Conservation (phyloP, 2,329 filamentous ascomycete species). For the Cryphonectria radicalis region DNA sequence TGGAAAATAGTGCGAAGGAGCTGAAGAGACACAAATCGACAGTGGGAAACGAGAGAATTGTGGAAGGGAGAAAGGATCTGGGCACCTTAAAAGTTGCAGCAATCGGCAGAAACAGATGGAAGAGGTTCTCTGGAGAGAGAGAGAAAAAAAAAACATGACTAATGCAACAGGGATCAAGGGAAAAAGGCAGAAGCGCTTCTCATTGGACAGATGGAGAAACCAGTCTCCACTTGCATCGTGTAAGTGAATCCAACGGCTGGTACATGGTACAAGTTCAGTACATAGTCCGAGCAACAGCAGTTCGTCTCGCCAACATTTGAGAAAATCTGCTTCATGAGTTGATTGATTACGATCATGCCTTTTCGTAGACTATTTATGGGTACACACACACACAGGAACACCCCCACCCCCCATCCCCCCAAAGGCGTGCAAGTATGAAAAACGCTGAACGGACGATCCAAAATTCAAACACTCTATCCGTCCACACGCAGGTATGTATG, state of each 20-base stretch:
- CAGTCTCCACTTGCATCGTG: constrained; percentile 17
- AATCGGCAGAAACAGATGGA: constrained; percentile 28
- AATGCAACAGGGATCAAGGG: constrained; percentile 21
- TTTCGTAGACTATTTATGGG: neutral
- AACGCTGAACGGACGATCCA: neutral
- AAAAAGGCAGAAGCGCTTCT: constrained; percentile 1
- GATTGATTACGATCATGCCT: constrained; percentile 8
- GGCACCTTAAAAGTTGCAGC: constrained; percentile 6
- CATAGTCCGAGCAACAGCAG: neutral
- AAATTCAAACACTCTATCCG: neutral
- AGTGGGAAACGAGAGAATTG: neutral
- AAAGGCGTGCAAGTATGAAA: neutral
- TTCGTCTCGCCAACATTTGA: neutral
- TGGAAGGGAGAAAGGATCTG: constrained; percentile 1
- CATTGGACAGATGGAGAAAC: neutral
- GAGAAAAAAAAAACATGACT: constrained; percentile 29
- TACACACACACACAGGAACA: neutral
- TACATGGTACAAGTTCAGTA: neutral
- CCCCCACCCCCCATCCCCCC: neutral
- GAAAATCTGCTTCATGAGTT: neutral
- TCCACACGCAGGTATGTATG: neutral
- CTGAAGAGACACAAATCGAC: neutral
- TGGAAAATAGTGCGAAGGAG: neutral
- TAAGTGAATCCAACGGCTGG: constrained; percentile 10
- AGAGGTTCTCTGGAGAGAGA: constrained; percentile 5